Evolutionary conservation across 2,329 filamentous ascomycete genomes (phyloP).

Genomic region (Phaeoacremonium minimum): DNA sequence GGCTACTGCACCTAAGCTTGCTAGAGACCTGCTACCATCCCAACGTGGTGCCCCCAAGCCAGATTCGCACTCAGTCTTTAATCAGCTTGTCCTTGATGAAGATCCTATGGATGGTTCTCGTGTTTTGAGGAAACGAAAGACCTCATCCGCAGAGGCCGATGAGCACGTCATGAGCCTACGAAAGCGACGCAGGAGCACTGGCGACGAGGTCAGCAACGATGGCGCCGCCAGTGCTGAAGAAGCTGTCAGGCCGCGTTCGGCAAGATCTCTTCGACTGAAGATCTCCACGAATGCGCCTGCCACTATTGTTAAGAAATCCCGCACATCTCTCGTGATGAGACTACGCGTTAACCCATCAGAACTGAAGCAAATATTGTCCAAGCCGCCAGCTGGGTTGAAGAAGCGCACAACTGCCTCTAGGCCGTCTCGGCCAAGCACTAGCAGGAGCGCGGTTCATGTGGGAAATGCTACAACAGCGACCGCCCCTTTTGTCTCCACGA

Average conservation of each 20-base stretch:
- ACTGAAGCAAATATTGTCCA: constrained; percentile 59
- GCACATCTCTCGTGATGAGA: constrained; percentile 47
- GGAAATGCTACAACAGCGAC: no score
- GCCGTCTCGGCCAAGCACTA: no score
- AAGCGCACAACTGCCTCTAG: constrained; percentile 36
- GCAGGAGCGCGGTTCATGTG: no score
- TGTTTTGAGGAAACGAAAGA: constrained; percentile 78
- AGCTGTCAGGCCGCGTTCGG: constrained; percentile 32
- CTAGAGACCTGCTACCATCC: constrained; percentile 68
- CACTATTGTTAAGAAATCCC: constrained; percentile 36
- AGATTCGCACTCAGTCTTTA: constrained; percentile 74
- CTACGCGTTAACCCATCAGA: constrained; percentile 54
- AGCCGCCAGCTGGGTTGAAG: constrained; percentile 39
- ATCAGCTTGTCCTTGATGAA: constrained; percentile 65
- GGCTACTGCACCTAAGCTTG: constrained; percentile 60
- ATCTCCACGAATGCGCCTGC: constrained; percentile 29
- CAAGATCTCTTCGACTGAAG: constrained; percentile 58
- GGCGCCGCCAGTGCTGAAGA: constrained; percentile 23
- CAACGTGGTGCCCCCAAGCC: constrained; percentile 60
- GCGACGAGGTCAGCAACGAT: constrained; percentile 34
- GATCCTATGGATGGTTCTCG: constrained; percentile 74
- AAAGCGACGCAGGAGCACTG: constrained; percentile 48
- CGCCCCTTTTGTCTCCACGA: constrained; percentile 52
- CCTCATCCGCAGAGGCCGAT: constrained; percentile 64
- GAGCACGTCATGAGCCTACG: constrained; percentile 47